phyloP scores from a whole-genome alignment of 495 filamentous ascomycete species.

The Lasiosphaeria hispida region DNA sequence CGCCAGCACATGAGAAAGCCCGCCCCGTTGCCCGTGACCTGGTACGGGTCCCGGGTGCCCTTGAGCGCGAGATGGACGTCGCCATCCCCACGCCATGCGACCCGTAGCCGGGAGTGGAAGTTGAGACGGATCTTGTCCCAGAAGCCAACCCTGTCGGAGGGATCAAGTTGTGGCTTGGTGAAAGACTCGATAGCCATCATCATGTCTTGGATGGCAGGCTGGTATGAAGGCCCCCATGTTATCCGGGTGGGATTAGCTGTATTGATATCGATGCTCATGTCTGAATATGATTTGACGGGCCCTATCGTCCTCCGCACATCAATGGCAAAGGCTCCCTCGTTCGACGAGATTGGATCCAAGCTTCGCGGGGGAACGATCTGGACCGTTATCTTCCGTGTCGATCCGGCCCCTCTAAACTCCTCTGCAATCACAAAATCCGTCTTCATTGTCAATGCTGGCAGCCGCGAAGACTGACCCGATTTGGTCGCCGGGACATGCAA shows the following conservation, averaged over 20 bases:
- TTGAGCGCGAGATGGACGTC: conserved; percentile 95
- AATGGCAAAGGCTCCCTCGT: conserved; percentile 67
- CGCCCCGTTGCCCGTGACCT: conserved; percentile 86
- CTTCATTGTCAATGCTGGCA: conserved; percentile 78
- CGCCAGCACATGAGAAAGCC: conserved; percentile 98
- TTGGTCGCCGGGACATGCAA: conserved; percentile 85
- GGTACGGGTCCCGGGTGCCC: conserved; percentile 89
- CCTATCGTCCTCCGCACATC: conserved; percentile 89
- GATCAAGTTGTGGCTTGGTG: conserved; percentile 90
- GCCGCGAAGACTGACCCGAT: conserved; percentile 70
- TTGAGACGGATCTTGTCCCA: conserved; percentile 98
- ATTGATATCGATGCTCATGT: conserved; percentile 87
- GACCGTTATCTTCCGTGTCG: conserved; percentile 76
- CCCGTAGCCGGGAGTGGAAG: conserved; percentile 87
- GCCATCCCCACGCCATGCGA: conserved; percentile 90
- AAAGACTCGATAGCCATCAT: conserved; percentile 99
- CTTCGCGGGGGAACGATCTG: conserved; percentile 72
- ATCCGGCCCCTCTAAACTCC: conserved; percentile 77
- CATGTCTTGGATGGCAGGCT: conserved; percentile 98
- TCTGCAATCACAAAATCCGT: conserved; percentile 97
- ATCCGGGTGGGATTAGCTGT: conserved; percentile 87
- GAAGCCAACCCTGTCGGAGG: conserved; percentile 90
- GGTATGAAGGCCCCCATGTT: conserved; percentile 96
- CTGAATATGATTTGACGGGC: conserved; percentile 94
- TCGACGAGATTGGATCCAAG: conserved; percentile 37